These are phyloP conservation scores for Claviceps digitariae DNA, from an alignment of 2,329 filamentous ascomycete genomes.

Conservation along the genomic window DNA sequence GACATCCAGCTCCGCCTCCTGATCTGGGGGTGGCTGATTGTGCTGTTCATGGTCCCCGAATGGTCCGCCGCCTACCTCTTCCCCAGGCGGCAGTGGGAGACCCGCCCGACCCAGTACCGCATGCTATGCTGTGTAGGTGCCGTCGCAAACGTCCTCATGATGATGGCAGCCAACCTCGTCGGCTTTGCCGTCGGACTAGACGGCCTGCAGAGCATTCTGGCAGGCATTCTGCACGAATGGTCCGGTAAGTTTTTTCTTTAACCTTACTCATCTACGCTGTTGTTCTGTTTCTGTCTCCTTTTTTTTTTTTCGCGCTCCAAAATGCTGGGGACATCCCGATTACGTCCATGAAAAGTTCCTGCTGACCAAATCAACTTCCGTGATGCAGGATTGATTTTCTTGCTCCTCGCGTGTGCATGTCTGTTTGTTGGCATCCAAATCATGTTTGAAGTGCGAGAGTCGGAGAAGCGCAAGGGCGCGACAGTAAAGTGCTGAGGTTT, in stretches of 20 bases:
- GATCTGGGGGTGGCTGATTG: slow-evolving; percentile 94
- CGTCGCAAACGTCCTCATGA: slow-evolving; percentile 77
- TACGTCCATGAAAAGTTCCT: too few species aligned
- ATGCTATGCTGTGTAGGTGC: slow-evolving; percentile 69
- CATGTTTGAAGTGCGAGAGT: slow-evolving; percentile 92
- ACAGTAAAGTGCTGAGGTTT: slow-evolving; percentile 53
- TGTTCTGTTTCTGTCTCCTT: neutral
- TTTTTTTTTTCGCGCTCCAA: too few species aligned
- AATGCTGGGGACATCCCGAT: too few species aligned
- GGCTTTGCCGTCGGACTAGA: slow-evolving; percentile 90
- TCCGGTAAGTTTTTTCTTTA: slow-evolving; percentile 36
- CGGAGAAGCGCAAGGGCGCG: slow-evolving; percentile 70
- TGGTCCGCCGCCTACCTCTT: slow-evolving; percentile 59
- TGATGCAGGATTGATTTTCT: slow-evolving; percentile 56
- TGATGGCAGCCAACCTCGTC: slow-evolving; percentile 90
- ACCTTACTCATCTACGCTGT: too few species aligned
- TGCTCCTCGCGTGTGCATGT: slow-evolving; percentile 55
- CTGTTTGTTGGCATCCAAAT: slow-evolving; percentile 79
- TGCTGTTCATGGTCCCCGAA: slow-evolving; percentile 87
- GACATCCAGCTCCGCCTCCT: slow-evolving; percentile 84
- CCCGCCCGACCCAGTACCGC: slow-evolving; percentile 58
- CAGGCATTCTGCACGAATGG: slow-evolving; percentile 62
- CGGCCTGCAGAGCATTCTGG: slow-evolving; percentile 63
- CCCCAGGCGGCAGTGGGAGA: slow-evolving; percentile 57
- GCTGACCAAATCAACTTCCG: too few species aligned